phyloP scores from a whole-genome alignment of 129 eudicot genomes.

The Flaveria brownii region DNA sequence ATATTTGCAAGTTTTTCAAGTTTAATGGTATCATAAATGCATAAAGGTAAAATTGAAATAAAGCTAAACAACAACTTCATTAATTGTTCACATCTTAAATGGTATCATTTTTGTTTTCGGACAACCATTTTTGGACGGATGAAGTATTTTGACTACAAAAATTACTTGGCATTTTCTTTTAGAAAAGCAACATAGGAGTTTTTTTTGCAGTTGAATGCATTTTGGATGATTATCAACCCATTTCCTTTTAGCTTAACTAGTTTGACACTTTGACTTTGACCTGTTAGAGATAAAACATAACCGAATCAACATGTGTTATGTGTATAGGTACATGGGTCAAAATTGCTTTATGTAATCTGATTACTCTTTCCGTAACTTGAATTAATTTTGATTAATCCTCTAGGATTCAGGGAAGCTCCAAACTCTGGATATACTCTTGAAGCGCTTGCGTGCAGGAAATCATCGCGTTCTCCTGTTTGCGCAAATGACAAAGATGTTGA shows the following conservation, averaged over 20 bases:
- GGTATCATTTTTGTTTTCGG: background rate
- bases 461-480: constrained; percentile 97
- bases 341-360: background rate
- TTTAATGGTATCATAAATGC: background rate
- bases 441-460: constrained; percentile 91
- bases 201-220: constrained; percentile 1
- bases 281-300: background rate
- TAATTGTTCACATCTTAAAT: background rate
- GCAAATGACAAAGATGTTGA: constrained; percentile 97
- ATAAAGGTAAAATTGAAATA: background rate
- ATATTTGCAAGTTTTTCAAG: background rate
- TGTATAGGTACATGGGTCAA: background rate
- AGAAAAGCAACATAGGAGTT: background rate
- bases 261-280: background rate
- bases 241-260: background rate
- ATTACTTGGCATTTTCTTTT: background rate
- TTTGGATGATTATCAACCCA: background rate
- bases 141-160: background rate
- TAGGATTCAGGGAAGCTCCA: constrained; percentile 99
- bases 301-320: background rate
- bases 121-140: background rate
- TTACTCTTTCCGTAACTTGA: constrained; percentile 16
- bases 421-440: constrained; percentile 84
- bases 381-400: constrained; percentile 13
- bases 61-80: background rate